A percentile compares a stretch with the other conserved stretches of the same genome.
phyloP scores from a whole-genome alignment of 495 filamentous ascomycete genomes.

The Penicillium desertorum region DNA sequence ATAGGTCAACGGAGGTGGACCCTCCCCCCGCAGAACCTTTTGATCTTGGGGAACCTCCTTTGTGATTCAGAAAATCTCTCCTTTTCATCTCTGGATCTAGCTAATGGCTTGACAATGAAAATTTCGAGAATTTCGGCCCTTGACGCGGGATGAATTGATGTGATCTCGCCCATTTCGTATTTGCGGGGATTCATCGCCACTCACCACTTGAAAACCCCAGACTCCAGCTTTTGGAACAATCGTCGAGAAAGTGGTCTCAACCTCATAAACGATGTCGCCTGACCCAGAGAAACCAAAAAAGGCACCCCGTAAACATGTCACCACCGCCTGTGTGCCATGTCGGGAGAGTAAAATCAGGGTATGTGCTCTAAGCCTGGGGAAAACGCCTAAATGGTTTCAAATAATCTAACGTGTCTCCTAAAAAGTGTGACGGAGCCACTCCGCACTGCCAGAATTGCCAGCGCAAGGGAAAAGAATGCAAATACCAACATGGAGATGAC shows the following conservation, averaged over 20 bases:
- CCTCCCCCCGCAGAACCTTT: conserved; percentile 21
- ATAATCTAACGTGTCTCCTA: conserved; percentile 7
- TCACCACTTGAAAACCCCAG: neutral
- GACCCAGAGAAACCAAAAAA: conserved; percentile 39
- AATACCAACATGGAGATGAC: conserved; percentile 51
- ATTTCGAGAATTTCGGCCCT: neutral
- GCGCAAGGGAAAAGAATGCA: conserved; percentile 49
- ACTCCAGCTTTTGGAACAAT: conserved; percentile 5
- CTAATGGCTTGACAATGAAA: conserved; percentile 8
- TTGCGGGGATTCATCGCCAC: conserved; percentile 6
- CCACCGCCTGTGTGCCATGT: conserved; percentile 50
- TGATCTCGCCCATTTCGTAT: neutral
- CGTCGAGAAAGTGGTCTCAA: neutral
- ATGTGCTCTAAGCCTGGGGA: conserved; percentile 12
- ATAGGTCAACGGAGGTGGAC: conserved; percentile 24
- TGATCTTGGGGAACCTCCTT: neutral
- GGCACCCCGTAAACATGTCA: conserved; percentile 46
- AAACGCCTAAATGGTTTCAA: neutral
- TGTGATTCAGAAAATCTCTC: neutral
- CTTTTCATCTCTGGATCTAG: neutral
- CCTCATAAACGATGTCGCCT: conserved; percentile 25
- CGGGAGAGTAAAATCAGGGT: conserved; percentile 53
- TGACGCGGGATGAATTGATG: conserved; percentile 15
- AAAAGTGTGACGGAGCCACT: conserved; percentile 47
- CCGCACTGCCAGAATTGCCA: conserved; percentile 50